Evolutionary conservation across 441 rosid species (phyloP), one percentile per base, ranked within the genome.

Genomic region (Codiaeum variegatum): DNA sequence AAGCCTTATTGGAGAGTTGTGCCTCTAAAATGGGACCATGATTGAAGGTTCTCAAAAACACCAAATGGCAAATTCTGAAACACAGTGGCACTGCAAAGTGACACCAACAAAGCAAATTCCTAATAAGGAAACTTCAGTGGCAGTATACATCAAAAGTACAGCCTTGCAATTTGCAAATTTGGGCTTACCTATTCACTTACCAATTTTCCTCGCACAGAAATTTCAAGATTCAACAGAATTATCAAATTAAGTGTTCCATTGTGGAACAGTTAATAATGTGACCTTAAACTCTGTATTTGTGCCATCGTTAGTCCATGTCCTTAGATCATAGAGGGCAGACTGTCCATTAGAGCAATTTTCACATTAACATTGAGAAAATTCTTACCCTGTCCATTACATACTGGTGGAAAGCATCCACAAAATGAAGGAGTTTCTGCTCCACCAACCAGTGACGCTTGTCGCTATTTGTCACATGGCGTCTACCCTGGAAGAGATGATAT

Each of bases 371-470:
- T 36, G 73, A 66, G 62, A 66, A 75, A 73, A 70, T 51, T 40
- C 91, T 80, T 87, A 94, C 98, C 87, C 99, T 90, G 86, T 95
- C 98, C 99, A 95, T 93, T 29, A 95, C 98, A 80, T 92, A 91
- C 80, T 95, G 98, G 83, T 95, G 99, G 81, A 95, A 95, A 69
- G 97, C 99, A 83, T 95, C 99, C 64, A 95, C 96, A 79, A 95
- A 94, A 83, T 94, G 96, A 66, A 95, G 94, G 73, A 95, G 98
- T 83, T 93, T 95, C 89, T 95, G 99, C 82, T 89, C 95, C 78
- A 95, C 88, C 75, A 92, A 84, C 94, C 98, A 92, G 80, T 92
- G 97, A 77, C 68, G 87, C 83, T 91, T 95, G 79, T 75, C 73
- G 81, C 76, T 87, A 78, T 82, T 89, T 70, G 85, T 73, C 70